A percentile compares a stretch with the other conserved stretches of the same genome.
These are phyloP conservation scores for Dryadomyces sulphureus DNA, from an alignment of 2,329 filamentous ascomycete species.

Conservation along the genomic window DNA sequence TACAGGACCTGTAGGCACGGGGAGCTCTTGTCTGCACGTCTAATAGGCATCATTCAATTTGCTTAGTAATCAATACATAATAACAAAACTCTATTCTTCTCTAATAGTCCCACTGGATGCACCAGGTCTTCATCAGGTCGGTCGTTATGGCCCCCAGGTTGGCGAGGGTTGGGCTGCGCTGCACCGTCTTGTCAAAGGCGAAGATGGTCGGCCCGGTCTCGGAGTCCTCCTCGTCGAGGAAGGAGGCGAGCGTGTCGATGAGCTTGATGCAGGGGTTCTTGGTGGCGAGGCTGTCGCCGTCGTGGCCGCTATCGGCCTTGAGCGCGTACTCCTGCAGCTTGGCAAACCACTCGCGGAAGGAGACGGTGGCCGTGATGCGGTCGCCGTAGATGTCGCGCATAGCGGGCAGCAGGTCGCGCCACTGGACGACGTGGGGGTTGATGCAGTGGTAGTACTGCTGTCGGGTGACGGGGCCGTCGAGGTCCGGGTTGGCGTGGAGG, in stretches of 20 bases:
- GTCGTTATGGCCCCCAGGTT: slow-evolving; percentile 24
- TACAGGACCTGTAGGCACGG: no score
- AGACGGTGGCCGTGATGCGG: slow-evolving; percentile 23
- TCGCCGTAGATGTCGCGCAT: slow-evolving; percentile 26
- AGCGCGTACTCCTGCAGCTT: slow-evolving; percentile 25
- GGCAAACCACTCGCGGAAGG: slow-evolving; percentile 29
- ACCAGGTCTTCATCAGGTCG: slow-evolving; percentile 32
- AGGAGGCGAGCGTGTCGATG: slow-evolving; percentile 29
- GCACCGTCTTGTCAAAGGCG: slow-evolving; percentile 24
- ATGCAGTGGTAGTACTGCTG: slow-evolving; percentile 30
- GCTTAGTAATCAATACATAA: no score
- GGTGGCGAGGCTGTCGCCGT: slow-evolving; percentile 17
- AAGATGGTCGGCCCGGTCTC: slow-evolving; percentile 18
- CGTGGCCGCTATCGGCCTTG: slow-evolving; percentile 10
- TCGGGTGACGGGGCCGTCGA: slow-evolving; percentile 13
- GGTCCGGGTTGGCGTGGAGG: background rate
- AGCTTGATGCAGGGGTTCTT: slow-evolving; percentile 39
- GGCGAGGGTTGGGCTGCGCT: slow-evolving; percentile 26
- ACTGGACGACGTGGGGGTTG: slow-evolving; percentile 27
- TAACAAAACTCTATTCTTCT: no score
- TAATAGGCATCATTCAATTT: no score
- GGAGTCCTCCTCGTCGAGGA: slow-evolving; percentile 11
- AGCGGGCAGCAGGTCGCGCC: slow-evolving; percentile 24
- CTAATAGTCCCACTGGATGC: slow-evolving; percentile 32
- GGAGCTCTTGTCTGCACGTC: no score